Percentiles rank a stretch among this genome's conserved stretches.
Conservation (phyloP, 2,329 filamentous ascomycete species). For the Hortaea sp. region DNA sequence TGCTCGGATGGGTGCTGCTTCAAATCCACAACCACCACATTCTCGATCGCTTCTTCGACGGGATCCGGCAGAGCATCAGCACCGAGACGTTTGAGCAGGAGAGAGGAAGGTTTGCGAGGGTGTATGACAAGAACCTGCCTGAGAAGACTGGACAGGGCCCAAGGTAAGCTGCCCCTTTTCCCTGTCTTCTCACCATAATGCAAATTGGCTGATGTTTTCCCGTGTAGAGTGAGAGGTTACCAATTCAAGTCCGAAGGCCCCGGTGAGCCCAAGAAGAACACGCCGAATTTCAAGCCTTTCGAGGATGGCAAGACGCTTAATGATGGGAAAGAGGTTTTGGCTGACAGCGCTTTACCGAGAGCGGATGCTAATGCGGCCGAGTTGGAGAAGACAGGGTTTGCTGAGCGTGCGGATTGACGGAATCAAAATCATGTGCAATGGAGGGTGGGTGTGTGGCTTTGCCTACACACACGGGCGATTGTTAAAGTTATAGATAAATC, state of each 20-base stretch:
- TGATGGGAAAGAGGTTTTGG: constrained; percentile 37
- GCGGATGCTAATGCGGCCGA: constrained; percentile 42
- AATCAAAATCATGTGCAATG: too few species aligned
- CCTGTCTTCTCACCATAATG: not conserved
- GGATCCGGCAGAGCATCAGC: constrained; percentile 55
- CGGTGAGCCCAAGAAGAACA: constrained; percentile 55
- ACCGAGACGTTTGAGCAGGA: constrained; percentile 46
- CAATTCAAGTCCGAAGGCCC: constrained; percentile 64
- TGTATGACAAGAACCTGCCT: constrained; percentile 64
- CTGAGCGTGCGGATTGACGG: constrained; percentile 5
- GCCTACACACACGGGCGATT: too few species aligned
- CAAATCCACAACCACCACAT: constrained; percentile 83
- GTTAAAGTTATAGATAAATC: too few species aligned
- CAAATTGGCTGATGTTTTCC: not conserved
- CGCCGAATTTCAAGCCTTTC: constrained; percentile 48
- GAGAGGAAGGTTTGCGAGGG: constrained; percentile 48
- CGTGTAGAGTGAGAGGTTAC: constrained; percentile 58
- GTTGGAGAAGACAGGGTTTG: constrained; percentile 36
- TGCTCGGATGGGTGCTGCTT: constrained; percentile 89
- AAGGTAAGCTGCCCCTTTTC: constrained; percentile 33
- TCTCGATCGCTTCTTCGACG: constrained; percentile 62
- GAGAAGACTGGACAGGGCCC: constrained; percentile 67
- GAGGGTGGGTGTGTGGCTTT: too few species aligned
- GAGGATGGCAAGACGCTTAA: constrained; percentile 36
- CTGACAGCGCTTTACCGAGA: constrained; percentile 36